Base-by-base conservation (phyloP, 495 filamentous ascomycete species). In the Trichoderma parareesei region DNA sequence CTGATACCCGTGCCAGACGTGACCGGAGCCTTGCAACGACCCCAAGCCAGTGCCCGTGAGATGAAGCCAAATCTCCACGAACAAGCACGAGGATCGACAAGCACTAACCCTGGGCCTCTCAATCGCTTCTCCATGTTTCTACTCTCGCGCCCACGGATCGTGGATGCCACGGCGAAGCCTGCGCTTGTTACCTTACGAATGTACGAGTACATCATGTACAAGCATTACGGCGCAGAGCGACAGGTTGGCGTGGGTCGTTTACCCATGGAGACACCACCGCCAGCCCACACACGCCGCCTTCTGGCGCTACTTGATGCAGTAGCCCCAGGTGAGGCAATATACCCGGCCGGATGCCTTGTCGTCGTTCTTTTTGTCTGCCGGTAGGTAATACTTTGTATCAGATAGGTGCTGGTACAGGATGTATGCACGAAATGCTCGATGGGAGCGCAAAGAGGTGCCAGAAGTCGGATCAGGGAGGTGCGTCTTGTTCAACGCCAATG, bases 241-340 rank as follows among this genome's bases (percentile, higher is more conserved):
- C 53, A 57, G 53, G 53, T 37, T n/a, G n/a, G 53, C 53, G 53
- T 57, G 53, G 53, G 53, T 33, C 53, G 53, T 35, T 37, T 37
- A 57, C 37, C 53, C 53, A 55, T 57, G 53, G 53, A 57, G 20
- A 27, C 27, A 27, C 27, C 53, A 57, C 53, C 53, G 14, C 53
- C 53, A 57, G 27, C 53, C 53, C 53, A 57, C 53, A 49, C 43
- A 43, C 48, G 18, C 27, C 27, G 27, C 53, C 53, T 35, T 27
- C 35, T 57, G 53, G 53, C 53, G 53, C 53, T 57, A 57, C 37
- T 33, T 57, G 27, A 37, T 57, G 53, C 53, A 57, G 53, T 57
- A 57, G 53, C 37, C 53, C 53, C 53, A 57, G 53, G 53, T 57
- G 53, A 57, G 53, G 53, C 53, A 57, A 57, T 57, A 57, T 33